Evolutionary conservation across 164 flowering plant species (phyloP).

Genomic region (Nelumbo lutea): DNA sequence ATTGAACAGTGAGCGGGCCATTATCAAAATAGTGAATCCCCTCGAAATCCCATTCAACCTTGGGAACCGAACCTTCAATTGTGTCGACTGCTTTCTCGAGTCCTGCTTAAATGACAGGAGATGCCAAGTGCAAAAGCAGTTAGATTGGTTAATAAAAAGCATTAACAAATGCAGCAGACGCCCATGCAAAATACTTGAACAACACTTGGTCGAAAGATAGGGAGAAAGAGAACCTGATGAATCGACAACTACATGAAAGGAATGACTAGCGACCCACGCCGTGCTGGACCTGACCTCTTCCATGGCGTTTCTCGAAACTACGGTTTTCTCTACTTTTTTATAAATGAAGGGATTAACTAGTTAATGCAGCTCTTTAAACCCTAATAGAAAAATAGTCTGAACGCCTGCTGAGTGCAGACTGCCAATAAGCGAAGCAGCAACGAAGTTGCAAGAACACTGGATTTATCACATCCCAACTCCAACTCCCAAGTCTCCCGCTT

Average conservation of each 20-base stretch:
- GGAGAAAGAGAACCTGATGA: constrained; percentile 7
- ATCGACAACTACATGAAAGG: constrained; percentile 13
- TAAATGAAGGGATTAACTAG: background rate
- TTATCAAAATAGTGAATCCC: constrained; percentile 92
- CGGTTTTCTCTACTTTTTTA: background rate
- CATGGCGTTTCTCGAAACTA: background rate
- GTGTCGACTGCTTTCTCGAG: constrained; percentile 68
- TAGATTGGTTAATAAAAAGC: background rate
- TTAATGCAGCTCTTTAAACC: too few relatives aligned
- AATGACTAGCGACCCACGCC: constrained; percentile 13
- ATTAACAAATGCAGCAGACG: background rate
- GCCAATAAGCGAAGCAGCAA: background rate
- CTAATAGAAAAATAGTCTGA: too few relatives aligned
- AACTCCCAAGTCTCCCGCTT: background rate
- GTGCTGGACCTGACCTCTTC: constrained; percentile 15
- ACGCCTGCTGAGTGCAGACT: too few relatives aligned
- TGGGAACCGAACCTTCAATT: constrained; percentile 61
- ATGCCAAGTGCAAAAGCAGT: background rate
- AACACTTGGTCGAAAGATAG: background rate
- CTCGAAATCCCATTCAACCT: constrained; percentile 91
- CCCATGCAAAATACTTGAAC: background rate
- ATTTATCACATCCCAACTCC: too few relatives aligned
- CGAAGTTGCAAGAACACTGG: background rate
- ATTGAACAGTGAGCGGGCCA: constrained; percentile 93
- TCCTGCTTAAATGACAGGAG: constrained; percentile 37